Conservation (phyloP, 2,329 filamentous ascomycete species). For the Amylocarpus encephaloides region DNA sequence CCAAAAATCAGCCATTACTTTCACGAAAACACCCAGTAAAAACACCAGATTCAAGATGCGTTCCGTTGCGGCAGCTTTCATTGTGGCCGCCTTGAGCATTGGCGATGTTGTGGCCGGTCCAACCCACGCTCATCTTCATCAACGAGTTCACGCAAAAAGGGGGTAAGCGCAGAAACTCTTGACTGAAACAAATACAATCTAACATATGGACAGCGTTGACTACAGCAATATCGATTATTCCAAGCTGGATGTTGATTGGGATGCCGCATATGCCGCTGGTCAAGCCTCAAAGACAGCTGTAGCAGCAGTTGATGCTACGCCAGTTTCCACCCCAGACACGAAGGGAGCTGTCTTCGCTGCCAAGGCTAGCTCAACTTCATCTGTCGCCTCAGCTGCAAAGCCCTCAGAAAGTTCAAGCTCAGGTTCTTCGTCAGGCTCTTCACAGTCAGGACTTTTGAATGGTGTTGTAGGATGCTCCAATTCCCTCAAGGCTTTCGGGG, state of each 20-base stretch:
- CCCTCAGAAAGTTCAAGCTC: slow-evolving; percentile 4
- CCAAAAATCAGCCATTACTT: not conserved
- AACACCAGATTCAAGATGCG: slow-evolving; percentile 24
- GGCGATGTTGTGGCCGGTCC: slow-evolving; percentile 29
- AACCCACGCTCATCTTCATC: slow-evolving; percentile 27
- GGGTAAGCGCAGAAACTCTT: not conserved
- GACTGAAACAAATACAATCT: too few relatives aligned
- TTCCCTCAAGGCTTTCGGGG: slow-evolving; percentile 17
- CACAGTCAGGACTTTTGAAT: slow-evolving; percentile 7
- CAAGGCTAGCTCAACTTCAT: slow-evolving; percentile 2
- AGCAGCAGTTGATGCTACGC: not conserved
- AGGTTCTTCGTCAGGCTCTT: not conserved
- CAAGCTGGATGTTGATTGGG: slow-evolving; percentile 27
- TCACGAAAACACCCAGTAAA: slow-evolving; percentile 8
- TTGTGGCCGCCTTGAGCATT: slow-evolving; percentile 27
- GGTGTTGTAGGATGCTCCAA: slow-evolving; percentile 24
- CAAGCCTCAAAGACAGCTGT: slow-evolving; percentile 9
- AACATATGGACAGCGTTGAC: not conserved
- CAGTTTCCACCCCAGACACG: slow-evolving; percentile 2
- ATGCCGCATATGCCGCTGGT: slow-evolving; percentile 21
- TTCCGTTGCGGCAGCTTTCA: slow-evolving; percentile 25
- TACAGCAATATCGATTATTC: slow-evolving; percentile 23
- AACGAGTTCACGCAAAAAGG: slow-evolving; percentile 15
- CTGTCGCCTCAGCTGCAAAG: not conserved
- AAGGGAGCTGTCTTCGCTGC: not conserved